Evolutionary conservation across 345 rosid species (phyloP), one percentile per base, ranked within the genome.

Genomic region (Citrus mangshanensis): DNA sequence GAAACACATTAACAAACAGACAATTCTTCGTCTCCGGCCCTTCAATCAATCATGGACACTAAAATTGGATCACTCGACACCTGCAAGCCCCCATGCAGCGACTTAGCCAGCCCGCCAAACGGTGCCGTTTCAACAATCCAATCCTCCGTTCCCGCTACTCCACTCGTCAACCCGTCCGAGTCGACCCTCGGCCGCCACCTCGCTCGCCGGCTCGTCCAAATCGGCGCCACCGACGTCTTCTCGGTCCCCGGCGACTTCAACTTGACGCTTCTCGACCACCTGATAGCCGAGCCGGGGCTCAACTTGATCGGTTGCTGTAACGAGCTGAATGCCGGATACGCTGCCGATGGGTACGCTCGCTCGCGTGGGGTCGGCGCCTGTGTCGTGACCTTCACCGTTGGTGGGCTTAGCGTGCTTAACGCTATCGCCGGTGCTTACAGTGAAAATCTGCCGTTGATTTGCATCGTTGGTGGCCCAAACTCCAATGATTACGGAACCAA

Each of bases 381-480:
- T 80, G 95, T 86, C 22, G 97, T 91, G n/a, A 91, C 97, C 42
- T 93, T 93, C 80, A 87, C 93, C 6, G 97, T 93, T 25, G 97
- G 97, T 19, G 97, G 97, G 22, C 91, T 93, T 7, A 93, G 97
- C 30, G 89, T 91, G 13, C 51, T 93, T 34, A 93, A 93, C 79
- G 95, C 95, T 0, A 91, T 93, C 14, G 95, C 97, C 38, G 97
- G 98, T 24, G 95, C 97, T 7, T 90, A 89, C 72, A 91, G 95
- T 73, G 97, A 92, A 84, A 91, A 92, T 80, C 85, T 94, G 32
- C 98, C 97, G 1, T 80, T 92, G 7, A 87, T 91, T 5, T 94
- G 98, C 77, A 87, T 94, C 40, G 98, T 89, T 18, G 98, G 98
- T 14, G 98, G 98, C 40, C 95, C 95, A 5, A 92, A 92, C 83